Percentiles rank a stretch among this genome's conserved stretches.
These are phyloP conservation scores for Coelastrella sp. DNA, from an alignment of 139 green algal species.

Conservation along the genomic window DNA sequence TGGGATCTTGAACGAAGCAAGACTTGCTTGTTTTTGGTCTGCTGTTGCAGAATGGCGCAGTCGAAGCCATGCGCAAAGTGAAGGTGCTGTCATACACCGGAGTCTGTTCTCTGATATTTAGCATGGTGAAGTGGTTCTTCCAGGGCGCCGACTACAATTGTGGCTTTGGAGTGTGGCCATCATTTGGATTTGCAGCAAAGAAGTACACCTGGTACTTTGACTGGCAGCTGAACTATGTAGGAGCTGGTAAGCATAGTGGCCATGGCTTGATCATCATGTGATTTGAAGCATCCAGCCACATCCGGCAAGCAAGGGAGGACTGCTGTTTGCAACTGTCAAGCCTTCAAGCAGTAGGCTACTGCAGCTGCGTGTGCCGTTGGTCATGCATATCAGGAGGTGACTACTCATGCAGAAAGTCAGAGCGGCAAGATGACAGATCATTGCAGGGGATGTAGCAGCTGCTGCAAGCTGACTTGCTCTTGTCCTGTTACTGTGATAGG, in stretches of 20 bases:
- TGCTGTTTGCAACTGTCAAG: no score
- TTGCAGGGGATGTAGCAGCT: no score
- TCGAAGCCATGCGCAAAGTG: constrained; percentile 43
- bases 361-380: no score
- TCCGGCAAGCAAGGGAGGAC: no score
- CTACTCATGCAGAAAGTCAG: no score
- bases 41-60: constrained; percentile 36
- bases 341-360: no score
- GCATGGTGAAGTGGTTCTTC: constrained; percentile 55
- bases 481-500: constrained; percentile 31
- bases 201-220: constrained; percentile 49
- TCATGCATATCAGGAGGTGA: no score
- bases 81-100: constrained; percentile 42
- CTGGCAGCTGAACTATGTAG: constrained; percentile 51
- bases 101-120: constrained; percentile 39
- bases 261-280: no score
- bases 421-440: no score
- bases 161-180: constrained; percentile 39
- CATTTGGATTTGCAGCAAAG: constrained; percentile 40
- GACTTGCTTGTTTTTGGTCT: no score
- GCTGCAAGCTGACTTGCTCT: neutral
- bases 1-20: neutral
- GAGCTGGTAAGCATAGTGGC: constrained; percentile 43
- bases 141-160: constrained; percentile 43
- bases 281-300: no score